Base-by-base conservation (phyloP, 257 asterid species). In the Thymus mandschuricus region DNA sequence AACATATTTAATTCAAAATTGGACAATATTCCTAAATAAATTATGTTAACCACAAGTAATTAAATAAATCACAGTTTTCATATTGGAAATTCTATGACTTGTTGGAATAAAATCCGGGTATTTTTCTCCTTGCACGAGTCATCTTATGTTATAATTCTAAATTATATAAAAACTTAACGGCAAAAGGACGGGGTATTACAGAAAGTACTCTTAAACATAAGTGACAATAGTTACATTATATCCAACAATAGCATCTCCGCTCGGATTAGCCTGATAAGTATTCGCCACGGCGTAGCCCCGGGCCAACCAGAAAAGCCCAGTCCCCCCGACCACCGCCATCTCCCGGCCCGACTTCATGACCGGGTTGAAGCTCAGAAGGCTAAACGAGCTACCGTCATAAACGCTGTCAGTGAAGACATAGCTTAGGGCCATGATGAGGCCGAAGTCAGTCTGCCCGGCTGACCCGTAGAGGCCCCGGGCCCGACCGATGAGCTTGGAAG, bases 401-500 rank as follows among this genome's bases (percentile, higher is more conserved):
- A 78, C 80, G 0, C 92, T 96, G 44, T 89, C 92, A 0, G 72
- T 74, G 74, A 92, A 88, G 1, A 81, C 88, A 49, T 83, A 89
- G 64, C 77, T 86, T 31, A 88, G 55, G 10, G 78, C 86, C 98
- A 92, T 88, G 60, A 92, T 72, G 1, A 89, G 86, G 29, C 88
- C 86, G 0, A 85, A 0, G 27, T 88, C 96, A 1, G 85, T 67
- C 69, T 82, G 89, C 44, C 88, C 88, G 1, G 89, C 90, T 0
- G 92, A 81, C 1, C 96, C 96, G 27, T 92, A 92, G 63, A 89
- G n/a, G 10, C 98, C 98, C 35, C 96, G 75, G 27, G 98, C 98
- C 29, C 87, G 86, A 1, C 98, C 98, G n/a, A 92, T 72, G 0
- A 70, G 10, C 75, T 78, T 88, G 1, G 98, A 86, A 0, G 79